Base-by-base conservation (phyloP, 805 yeast genomes). In the Torulaspora maleeae region DNA sequence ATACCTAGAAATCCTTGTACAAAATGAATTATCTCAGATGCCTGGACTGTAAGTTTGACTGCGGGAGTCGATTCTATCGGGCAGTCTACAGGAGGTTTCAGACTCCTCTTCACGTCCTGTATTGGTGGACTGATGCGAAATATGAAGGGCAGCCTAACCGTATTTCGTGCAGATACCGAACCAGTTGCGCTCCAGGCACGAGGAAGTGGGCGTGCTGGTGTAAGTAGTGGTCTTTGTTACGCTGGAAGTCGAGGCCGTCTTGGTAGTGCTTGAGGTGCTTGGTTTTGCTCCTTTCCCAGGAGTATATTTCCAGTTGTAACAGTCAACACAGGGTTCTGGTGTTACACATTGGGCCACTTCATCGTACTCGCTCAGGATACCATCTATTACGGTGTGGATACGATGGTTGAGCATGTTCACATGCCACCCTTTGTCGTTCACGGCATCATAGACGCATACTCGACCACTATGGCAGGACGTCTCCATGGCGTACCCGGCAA, bases 401-500 rank as follows among this genome's bases (percentile, higher is more conserved):
- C 96, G 73, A 65, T 93, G 99, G 64, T 91, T 88, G 51, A 86
- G 72, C 64, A 93, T 68, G 56, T 83, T 88, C 12, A 90, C 90
- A 58, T 80, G 83, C 96, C 97, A 91, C 2, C 97, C 97, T 52
- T 76, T 70, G 55, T 93, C 98, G 3, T 76, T 75, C 10, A 90
- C 96, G 9, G 84, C 90, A 58, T 93, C 98, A 67, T 91, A 93
- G 24, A 83, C 75, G 64, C 98, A 93, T 43, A 79, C 79, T 61
- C 76, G 76, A 0, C 98, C 99, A 0, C 95, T 77, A 63, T 93
- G 99, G 62, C 99, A 93, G 37, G 82, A 83, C 0, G 96, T 83
- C 59, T 93, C 99, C 96, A 93, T 83, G 9, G 98, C 99, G 64
- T 88, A 93, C 0, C 99, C 99, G 1, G 86, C 96, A 7, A 87